Base-by-base conservation (phyloP, 441 rosid species). In the Erysimum cheiri region DNA sequence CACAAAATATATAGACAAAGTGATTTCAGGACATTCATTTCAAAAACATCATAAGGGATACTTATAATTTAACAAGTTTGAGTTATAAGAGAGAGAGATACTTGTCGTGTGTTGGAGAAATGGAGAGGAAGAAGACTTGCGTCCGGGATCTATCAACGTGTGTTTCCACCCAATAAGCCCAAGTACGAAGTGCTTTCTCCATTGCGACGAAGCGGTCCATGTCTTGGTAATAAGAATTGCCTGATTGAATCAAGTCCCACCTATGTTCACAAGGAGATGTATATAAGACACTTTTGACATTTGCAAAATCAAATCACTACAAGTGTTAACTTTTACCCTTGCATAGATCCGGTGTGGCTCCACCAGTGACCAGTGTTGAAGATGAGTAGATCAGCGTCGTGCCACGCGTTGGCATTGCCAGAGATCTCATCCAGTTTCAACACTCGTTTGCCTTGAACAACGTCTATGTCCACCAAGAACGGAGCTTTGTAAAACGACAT, bases 331-430 rank as follows among this genome's bases (percentile, higher is more conserved):
- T n/a, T n/a, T 2, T 44, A 91, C 97, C 87, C 96, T 80, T 88
- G 90, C 59, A 78, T 81, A 61, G 87, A 78, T 5, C 95, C 92
- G 47, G 77, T 54, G 72, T 91, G 98, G 61, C 58, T 85, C 98
- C 97, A 91, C 93, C 96, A 93, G 49, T 93, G 96, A 12, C 97
- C 98, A 0, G 95, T 93, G 84, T 93, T 88, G 39, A 89, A 93
- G 11, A 81, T 72, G 58, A 93, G 77, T 7, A 93, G 85, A 69
- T 93, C 89, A 1, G 83, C 91, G 6, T 75, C 69, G 12, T 67
- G 79, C 92, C 95, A 93, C 2, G 80, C 84, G 3, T 86, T 85
- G 17, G 80, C 91, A 63, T 93, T 89, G 24, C 78, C 85, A 1
- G 86, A 71, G 58, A 89, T 84, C 75, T 90, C 88, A 0, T 89